Evolutionary conservation across 371 early-diverging fungal genomes (phyloP).

Genomic region (Syncephalastrum sp.): DNA sequence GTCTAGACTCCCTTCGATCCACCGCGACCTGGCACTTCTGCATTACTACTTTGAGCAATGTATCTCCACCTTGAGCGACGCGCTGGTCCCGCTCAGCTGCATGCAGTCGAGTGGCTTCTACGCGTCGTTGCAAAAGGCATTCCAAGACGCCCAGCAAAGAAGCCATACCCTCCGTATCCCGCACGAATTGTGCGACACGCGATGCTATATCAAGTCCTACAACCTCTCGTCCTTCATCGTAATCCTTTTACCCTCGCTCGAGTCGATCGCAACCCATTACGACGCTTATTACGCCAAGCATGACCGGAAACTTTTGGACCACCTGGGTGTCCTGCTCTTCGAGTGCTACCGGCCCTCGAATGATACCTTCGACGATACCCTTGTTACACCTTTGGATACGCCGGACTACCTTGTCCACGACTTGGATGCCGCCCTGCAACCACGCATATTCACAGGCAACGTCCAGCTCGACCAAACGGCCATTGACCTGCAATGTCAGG

Average conservation of each 20-base stretch:
- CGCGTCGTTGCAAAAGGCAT: slow-evolving; percentile 14
- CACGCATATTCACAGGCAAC: not conserved
- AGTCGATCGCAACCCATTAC: slow-evolving; percentile 1
- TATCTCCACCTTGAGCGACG: slow-evolving; percentile 21
- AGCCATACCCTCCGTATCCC: slow-evolving; percentile 19
- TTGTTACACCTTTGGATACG: slow-evolving; percentile 7
- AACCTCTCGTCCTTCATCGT: slow-evolving; percentile 58
- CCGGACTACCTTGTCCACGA: slow-evolving; percentile 14
- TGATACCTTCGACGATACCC: too few species aligned
- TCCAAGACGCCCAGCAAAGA: too few species aligned
- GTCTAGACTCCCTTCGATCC: slow-evolving; percentile 19
- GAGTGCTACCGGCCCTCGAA: too few species aligned
- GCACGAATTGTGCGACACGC: slow-evolving; percentile 40
- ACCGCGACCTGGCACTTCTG: slow-evolving; percentile 46
- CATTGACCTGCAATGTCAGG: slow-evolving; percentile 11
- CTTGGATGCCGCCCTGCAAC: slow-evolving; percentile 1
- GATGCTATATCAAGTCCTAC: slow-evolving; percentile 70
- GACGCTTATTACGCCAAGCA: too few species aligned
- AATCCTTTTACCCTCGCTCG: slow-evolving; percentile 58
- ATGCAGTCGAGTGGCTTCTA: not conserved
- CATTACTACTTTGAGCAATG: slow-evolving; percentile 59
- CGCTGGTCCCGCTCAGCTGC: slow-evolving; percentile 15
- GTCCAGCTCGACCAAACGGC: slow-evolving; percentile 15
- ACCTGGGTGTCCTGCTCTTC: too few species aligned
- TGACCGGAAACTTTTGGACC: too few species aligned